Percentiles rank a stretch among this genome's conserved stretches.
These are phyloP conservation scores for Apophysomyces trapeziformis DNA, from an alignment of 371 early-diverging fungal genomes.

Conservation along the genomic window DNA sequence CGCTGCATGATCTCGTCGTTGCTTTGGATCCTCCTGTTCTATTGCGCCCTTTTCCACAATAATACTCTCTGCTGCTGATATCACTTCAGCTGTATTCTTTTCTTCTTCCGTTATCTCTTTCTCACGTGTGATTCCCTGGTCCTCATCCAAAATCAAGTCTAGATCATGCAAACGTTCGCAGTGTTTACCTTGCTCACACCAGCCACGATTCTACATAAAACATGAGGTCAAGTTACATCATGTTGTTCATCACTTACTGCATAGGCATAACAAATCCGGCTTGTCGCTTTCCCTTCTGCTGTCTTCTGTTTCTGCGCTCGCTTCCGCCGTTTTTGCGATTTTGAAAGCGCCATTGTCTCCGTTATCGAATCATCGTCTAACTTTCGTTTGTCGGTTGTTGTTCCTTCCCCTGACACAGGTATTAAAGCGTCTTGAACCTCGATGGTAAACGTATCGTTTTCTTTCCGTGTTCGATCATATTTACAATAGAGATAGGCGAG, in stretches of 20 bases:
- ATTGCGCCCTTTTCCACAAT: background rate
- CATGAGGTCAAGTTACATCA: background rate
- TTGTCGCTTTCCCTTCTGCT: background rate
- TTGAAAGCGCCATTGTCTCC: slow-evolving; percentile 1
- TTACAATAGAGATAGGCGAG: slow-evolving; percentile 83
- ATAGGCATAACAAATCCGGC: slow-evolving; percentile 66
- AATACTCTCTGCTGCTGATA: background rate
- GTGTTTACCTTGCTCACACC: slow-evolving; percentile 61
- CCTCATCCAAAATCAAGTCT: slow-evolving; percentile 77
- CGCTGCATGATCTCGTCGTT: slow-evolving; percentile 71
- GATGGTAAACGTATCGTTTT: background rate
- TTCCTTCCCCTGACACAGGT: background rate
- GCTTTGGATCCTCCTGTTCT: slow-evolving; percentile 7
- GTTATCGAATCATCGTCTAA: slow-evolving; percentile 7
- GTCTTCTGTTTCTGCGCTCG: slow-evolving; percentile 12
- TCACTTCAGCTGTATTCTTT: slow-evolving; percentile 6
- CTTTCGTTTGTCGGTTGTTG: background rate
- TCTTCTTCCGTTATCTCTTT: slow-evolving; percentile 12
- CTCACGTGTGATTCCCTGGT: slow-evolving; percentile 41
- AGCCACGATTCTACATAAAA: slow-evolving; percentile 65
- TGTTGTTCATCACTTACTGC: slow-evolving; percentile 55
- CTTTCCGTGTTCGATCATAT: slow-evolving; percentile 43
- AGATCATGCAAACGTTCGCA: slow-evolving; percentile 82
- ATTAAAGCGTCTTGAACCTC: slow-evolving; percentile 15
- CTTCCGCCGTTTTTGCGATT: slow-evolving; percentile 8